These are phyloP conservation scores for Larix kaempferi DNA, from an alignment of 75 land plant genomes.

Conservation along the genomic window DNA sequence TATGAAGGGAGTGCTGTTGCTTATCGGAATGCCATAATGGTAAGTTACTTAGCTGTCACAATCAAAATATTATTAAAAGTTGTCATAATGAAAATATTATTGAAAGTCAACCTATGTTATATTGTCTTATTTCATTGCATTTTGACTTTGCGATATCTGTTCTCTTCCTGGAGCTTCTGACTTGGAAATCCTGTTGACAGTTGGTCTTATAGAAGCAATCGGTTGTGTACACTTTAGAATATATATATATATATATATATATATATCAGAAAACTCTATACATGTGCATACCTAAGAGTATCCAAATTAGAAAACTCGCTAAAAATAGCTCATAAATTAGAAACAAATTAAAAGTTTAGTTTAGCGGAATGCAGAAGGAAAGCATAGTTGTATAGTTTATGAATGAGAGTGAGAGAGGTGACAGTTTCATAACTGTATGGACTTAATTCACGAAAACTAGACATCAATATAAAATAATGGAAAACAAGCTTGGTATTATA, in stretches of 20 bases:
- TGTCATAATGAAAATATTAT: not conserved
- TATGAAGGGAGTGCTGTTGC: conserved; percentile 72
- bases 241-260: not conserved
- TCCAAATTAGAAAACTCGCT: not conserved
- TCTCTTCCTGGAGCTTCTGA: not conserved
- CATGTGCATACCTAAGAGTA: too few relatives aligned
- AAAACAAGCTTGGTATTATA: not conserved
- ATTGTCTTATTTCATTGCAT: not conserved
- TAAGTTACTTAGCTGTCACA: conserved; percentile 14
- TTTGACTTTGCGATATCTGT: not conserved
- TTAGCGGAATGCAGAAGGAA: not conserved
- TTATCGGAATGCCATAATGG: conserved; percentile 57
- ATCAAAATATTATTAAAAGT: not conserved
- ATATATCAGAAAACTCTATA: not conserved
- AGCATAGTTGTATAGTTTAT: not conserved
- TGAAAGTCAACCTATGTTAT: not conserved
- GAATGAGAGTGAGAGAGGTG: not conserved
- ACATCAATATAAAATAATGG: not conserved
- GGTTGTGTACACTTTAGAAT: not conserved
- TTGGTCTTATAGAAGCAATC: not conserved
- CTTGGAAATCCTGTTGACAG: not conserved
- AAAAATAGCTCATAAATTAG: not conserved
- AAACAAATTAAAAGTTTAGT: not conserved
- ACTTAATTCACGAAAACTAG: not conserved
- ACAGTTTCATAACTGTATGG: not conserved